phyloP scores from a whole-genome alignment of 2,329 filamentous ascomycete species.

The Hypoxylon sp. region DNA sequence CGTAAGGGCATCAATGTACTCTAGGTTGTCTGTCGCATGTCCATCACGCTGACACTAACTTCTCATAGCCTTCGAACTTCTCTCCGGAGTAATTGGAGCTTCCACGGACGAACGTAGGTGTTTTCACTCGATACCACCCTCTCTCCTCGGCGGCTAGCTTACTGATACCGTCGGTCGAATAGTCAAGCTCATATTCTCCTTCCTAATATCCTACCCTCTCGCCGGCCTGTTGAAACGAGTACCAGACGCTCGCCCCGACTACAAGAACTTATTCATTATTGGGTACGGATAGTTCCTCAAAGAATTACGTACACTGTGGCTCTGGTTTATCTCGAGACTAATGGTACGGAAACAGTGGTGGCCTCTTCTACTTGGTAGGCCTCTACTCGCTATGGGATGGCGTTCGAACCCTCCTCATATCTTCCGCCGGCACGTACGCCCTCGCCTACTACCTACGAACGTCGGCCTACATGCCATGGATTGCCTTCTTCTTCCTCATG shows the following conservation, averaged over 20 bases:
- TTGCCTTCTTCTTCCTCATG: conserved; percentile 94
- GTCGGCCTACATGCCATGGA: conserved; percentile 96
- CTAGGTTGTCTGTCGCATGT: not conserved
- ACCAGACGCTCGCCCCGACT: conserved; percentile 81
- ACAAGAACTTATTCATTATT: conserved; percentile 90
- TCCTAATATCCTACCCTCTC: conserved; percentile 90
- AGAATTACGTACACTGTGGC: not conserved
- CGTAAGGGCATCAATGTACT: conserved; percentile 37
- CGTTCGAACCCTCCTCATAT: conserved; percentile 78
- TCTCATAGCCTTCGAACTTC: conserved; percentile 53
- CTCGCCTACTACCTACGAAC: conserved; percentile 81
- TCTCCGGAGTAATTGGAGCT: conserved; percentile 52
- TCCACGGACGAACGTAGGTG: conserved; percentile 58
- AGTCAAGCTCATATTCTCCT: conserved; percentile 95
- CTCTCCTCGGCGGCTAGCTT: not conserved
- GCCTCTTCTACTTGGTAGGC: conserved; percentile 87
- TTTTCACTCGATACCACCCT: not conserved
- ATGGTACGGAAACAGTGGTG: conserved; percentile 34
- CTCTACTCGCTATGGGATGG: conserved; percentile 93
- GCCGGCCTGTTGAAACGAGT: conserved; percentile 88
- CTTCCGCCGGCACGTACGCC: conserved; percentile 78
- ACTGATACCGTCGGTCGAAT: conserved; percentile 24
- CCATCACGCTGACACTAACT: conserved; percentile 25
- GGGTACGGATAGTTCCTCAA: conserved; percentile 55
- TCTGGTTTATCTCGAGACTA: conserved; percentile 9